These are phyloP conservation scores for Chytriomyces confervae DNA, from an alignment of 192 early-diverging fungal genomes.

Conservation along the genomic window DNA sequence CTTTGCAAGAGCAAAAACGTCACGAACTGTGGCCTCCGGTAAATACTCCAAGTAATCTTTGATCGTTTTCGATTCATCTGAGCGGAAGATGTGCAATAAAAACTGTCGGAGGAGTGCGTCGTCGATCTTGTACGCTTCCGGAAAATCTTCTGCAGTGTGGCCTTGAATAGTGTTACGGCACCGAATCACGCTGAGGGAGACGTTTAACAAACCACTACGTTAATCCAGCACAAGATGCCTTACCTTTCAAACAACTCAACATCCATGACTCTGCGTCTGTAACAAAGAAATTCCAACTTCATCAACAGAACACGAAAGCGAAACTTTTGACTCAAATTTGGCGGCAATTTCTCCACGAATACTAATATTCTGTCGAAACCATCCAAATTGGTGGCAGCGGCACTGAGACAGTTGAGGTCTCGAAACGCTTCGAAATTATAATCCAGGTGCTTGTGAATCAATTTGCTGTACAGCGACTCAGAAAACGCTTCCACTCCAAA, in stretches of 20 bases:
- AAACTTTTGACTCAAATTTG: too few species aligned
- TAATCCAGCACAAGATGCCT: background rate
- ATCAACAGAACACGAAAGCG: constrained; percentile 2
- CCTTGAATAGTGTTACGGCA: background rate
- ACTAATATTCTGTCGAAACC: background rate
- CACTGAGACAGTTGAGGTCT: background rate
- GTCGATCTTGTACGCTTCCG: background rate
- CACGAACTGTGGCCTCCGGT: background rate
- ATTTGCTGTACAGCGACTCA: background rate
- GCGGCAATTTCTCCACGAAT: background rate
- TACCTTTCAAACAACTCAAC: constrained; percentile 18
- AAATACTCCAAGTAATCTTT: background rate
- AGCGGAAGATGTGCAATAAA: constrained; percentile 14
- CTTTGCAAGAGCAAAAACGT: constrained; percentile 11
- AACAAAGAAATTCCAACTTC: background rate
- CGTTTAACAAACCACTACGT: background rate
- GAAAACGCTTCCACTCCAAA: background rate
- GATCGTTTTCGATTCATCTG: constrained; percentile 1
- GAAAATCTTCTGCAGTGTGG: background rate
- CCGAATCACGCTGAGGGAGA: background rate
- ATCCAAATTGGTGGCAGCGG: background rate
- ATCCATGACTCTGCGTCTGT: background rate
- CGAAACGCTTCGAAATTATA: background rate
- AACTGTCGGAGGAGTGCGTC: background rate
- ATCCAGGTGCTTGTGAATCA: background rate